Base-by-base conservation (phyloP, 2,329 filamentous ascomycete genomes). In the Ampelomyces quisqualis region DNA sequence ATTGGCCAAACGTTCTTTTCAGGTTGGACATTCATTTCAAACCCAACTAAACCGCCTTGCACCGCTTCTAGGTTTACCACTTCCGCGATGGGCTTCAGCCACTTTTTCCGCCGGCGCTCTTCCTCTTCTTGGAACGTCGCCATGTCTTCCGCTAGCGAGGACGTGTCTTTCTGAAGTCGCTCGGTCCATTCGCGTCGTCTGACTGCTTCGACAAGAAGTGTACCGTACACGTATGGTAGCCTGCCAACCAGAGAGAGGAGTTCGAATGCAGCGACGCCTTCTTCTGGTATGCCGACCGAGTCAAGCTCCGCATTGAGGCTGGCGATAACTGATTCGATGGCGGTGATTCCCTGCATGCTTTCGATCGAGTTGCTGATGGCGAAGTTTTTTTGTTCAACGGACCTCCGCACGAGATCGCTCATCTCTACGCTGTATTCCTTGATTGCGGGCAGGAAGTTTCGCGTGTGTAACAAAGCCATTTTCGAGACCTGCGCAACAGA, bases 51-150 rank as follows among this genome's bases (percentile, higher is more conserved):
- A 41, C 80, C 84, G 17, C 78, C 80, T 45, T 93, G 86, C 1
- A 82, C 67, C 1, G 73, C 75, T 29, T 90, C 82, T 3, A 78
- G 71, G 11, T 81, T 82, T 40, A 88, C 85, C 29, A 84, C 83
- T 57, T 84, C 84, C 6, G 88, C 89, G 32, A 94, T 85, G 51
- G 80, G 85, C 60, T 90, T 94, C 46, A 91, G 78, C 93, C 93
- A 98, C 60, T 87, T 94, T 57, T 86, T 87, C 31, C 93, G 80
- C 36, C 93, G 78, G 57, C 91, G 90, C 35, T 88, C 80, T 65
- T 98, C 93, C 67, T 97, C 93, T 46, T 96, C 90, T 60, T 93
- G 88, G 50, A 94, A 91, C 1, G 88, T 75, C 2, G 90, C 88
- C 78, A 97, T 88, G 62, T 97, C 91, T 64, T 97, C 94, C 18